Evolutionary conservation across 1,139 yeast species (phyloP).

Genomic region (Taphrina deformans): DNA sequence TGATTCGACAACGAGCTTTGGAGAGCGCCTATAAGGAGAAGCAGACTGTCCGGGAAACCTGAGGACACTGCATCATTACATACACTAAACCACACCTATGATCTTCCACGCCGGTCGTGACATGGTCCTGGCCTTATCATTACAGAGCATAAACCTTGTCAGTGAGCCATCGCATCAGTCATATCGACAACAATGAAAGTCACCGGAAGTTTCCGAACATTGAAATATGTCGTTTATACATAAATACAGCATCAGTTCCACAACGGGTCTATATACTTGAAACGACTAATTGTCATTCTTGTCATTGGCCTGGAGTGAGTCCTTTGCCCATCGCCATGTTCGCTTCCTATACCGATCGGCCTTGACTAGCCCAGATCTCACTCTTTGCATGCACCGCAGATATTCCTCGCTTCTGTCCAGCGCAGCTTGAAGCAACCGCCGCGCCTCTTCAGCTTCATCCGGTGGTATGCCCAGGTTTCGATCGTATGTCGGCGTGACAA

Average conservation of each 20-base stretch:
- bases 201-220: too few species aligned
- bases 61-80: not conserved
- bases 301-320: constrained; percentile 1
- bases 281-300: not conserved
- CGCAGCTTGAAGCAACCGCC: constrained; percentile 34
- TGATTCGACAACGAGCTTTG: constrained; percentile 38
- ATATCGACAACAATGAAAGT: too few species aligned
- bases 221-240: not conserved
- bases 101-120: too few species aligned
- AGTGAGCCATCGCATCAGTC: too few species aligned
- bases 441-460: constrained; percentile 32
- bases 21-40: constrained; percentile 39
- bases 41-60: constrained; percentile 18
- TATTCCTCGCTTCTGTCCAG: constrained; percentile 35
- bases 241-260: not conserved
- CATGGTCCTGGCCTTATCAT: too few species aligned
- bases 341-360: constrained; percentile 28
- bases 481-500: constrained; percentile 12
- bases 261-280: not conserved
- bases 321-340: constrained; percentile 33
- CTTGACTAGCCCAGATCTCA: constrained; percentile 29
- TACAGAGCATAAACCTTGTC: too few species aligned
- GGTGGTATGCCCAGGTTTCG: constrained; percentile 32
- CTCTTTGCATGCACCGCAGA: constrained; percentile 30
- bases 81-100: not conserved